These are phyloP conservation scores for Podaxis sp. DNA, from an alignment of 768 basidiomycete species.

Conservation along the genomic window DNA sequence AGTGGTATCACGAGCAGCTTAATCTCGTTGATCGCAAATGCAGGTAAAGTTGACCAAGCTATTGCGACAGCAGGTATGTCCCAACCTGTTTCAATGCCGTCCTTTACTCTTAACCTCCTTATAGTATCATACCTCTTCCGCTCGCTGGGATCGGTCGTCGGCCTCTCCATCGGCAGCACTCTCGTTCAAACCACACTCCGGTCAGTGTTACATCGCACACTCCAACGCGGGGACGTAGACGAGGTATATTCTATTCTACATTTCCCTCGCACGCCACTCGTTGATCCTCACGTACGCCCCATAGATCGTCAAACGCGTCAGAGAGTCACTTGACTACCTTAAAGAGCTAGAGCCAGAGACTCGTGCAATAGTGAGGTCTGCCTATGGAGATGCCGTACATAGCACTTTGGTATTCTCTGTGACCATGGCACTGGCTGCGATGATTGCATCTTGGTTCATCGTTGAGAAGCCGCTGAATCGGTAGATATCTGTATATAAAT, in stretches of 20 bases:
- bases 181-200: constrained; percentile 55
- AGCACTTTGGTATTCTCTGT: constrained; percentile 49
- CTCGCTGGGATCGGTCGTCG: constrained; percentile 58
- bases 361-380: constrained; percentile 34
- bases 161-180: constrained; percentile 56
- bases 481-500: neutral
- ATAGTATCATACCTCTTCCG: constrained; percentile 67
- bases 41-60: constrained; percentile 59
- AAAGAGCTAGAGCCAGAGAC: constrained; percentile 41
- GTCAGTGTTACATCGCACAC: constrained; percentile 36
- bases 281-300: neutral
- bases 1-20: constrained; percentile 55
- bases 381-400: constrained; percentile 47
- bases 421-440: constrained; percentile 36
- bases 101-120: neutral
- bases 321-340: constrained; percentile 49
- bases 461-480: constrained; percentile 44
- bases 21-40: constrained; percentile 63
- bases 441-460: constrained; percentile 51
- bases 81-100: neutral
- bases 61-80: constrained; percentile 60
- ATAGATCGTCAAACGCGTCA: constrained; percentile 49
- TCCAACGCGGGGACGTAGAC: constrained; percentile 48
- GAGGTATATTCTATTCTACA: constrained; percentile 38
- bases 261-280: neutral